These are phyloP conservation scores for Brassica balearica DNA, from an alignment of 441 rosid genomes.

Conservation along the genomic window DNA sequence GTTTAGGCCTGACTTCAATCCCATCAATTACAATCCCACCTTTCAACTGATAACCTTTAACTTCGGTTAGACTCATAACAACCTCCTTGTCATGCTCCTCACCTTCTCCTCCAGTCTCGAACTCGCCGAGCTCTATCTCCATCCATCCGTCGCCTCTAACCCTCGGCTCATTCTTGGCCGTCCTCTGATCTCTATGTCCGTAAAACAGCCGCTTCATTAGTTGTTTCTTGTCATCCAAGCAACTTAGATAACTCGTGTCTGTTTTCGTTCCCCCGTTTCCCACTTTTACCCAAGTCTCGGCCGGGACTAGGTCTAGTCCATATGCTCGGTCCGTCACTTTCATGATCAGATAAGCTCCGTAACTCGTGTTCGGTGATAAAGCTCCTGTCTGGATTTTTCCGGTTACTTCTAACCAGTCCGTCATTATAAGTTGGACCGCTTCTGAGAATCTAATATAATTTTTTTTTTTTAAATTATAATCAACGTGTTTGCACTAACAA, in stretches of 20 bases:
- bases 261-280: conserved; percentile 26
- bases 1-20: conserved; percentile 61
- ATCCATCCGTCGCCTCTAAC: conserved; percentile 56
- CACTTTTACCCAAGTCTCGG: conserved; percentile 45
- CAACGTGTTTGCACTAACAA: neutral
- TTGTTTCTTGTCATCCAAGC: conserved; percentile 43
- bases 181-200: conserved; percentile 21
- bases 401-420: conserved; percentile 51
- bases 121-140: conserved; percentile 63
- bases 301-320: conserved; percentile 53
- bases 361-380: conserved; percentile 48
- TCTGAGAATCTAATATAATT: conserved; percentile 44
- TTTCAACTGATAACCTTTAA: conserved; percentile 66
- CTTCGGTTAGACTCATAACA: conserved; percentile 64
- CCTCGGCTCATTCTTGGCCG: conserved; percentile 9
- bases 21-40: conserved; percentile 72
- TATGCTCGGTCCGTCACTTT: conserved; percentile 44
- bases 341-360: conserved; percentile 47
- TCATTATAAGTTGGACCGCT: conserved; percentile 46
- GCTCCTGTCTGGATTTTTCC: conserved; percentile 45
- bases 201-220: conserved; percentile 39
- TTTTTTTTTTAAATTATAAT: neutral
- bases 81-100: conserved; percentile 43
- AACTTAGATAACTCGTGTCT: conserved; percentile 18
- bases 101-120: conserved; percentile 44